Evolutionary conservation across 1,284 basidiomycete species (phyloP).

Genomic region (Ustilago nuda): DNA sequence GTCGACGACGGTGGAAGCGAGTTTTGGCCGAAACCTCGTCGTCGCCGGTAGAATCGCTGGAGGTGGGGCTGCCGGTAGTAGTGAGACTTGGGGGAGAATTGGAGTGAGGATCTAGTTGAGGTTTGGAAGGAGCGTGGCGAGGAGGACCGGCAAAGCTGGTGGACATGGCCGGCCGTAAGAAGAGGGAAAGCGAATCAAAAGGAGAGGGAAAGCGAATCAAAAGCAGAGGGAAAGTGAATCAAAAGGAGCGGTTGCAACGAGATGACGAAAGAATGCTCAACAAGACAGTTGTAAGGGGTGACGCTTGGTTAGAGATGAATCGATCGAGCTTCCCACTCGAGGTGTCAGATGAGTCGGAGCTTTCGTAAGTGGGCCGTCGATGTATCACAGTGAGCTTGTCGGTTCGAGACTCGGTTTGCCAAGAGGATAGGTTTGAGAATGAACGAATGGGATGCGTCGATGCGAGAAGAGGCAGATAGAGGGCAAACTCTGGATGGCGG

Average conservation of each 20-base stretch:
- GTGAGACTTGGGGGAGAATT: conserved; percentile 48
- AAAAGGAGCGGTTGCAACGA: neutral
- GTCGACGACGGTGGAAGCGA: conserved; percentile 15
- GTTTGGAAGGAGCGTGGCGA: conserved; percentile 15
- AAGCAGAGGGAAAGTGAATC: neutral
- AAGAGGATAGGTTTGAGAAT: too few species aligned
- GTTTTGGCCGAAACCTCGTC: conserved; percentile 30
- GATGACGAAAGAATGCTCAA: too few species aligned
- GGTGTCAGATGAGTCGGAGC: too few species aligned
- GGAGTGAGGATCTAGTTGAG: conserved; percentile 13
- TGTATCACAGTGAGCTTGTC: too few species aligned
- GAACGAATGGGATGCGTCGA: too few species aligned
- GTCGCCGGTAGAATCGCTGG: conserved; percentile 50
- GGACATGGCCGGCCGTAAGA: conserved; percentile 42
- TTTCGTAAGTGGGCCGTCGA: too few species aligned
- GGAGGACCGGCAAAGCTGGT: conserved; percentile 27
- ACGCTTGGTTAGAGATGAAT: too few species aligned
- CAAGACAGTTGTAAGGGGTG: too few species aligned
- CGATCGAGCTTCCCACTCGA: too few species aligned
- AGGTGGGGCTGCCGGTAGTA: conserved; percentile 43
- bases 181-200: neutral
- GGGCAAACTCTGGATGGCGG: neutral
- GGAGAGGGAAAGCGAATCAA: neutral
- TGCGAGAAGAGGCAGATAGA: neutral
- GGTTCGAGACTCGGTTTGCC: too few species aligned